These are phyloP conservation scores for Leucogyrophana mollusca DNA, from an alignment of 768 basidiomycete species.

Conservation along the genomic window DNA sequence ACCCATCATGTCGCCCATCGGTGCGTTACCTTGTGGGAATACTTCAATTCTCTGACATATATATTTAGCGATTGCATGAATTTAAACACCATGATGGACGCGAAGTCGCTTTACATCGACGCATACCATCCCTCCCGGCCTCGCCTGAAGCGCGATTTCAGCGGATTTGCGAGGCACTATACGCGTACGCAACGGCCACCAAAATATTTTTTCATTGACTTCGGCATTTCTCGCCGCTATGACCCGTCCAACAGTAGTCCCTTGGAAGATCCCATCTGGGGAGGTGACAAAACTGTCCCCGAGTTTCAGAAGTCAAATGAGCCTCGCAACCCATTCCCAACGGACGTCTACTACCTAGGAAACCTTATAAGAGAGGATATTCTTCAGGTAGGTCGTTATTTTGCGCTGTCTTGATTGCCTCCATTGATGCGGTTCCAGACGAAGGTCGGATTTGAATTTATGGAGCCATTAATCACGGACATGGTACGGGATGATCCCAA, in stretches of 20 bases:
- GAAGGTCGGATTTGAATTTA: constrained; percentile 22
- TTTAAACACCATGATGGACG: constrained; percentile 17
- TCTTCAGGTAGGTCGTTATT: too few relatives aligned
- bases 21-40: not conserved
- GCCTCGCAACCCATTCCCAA: constrained; percentile 20
- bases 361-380: constrained; percentile 15
- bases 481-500: constrained; percentile 38
- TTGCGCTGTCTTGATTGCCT: too few relatives aligned
- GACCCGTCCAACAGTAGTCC: constrained; percentile 12
- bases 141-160: constrained; percentile 1
- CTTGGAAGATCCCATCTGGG: constrained; percentile 11
- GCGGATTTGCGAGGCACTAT: constrained; percentile 4
- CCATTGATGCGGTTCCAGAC: not conserved
- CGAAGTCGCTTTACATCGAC: constrained; percentile 4
- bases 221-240: constrained; percentile 20
- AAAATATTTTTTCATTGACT: constrained; percentile 25
- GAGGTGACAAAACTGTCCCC: constrained; percentile 12
- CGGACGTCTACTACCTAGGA: constrained; percentile 17
- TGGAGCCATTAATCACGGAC: constrained; percentile 29
- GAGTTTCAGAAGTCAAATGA: constrained; percentile 8
- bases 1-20: constrained; percentile 16
- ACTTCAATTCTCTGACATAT: not conserved
- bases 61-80: constrained; percentile 8
- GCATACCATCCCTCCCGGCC: constrained; percentile 4
- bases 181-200: constrained; percentile 16